Conservation (phyloP, 1,284 basidiomycete species). For the Trichosporon sp. region DNA sequence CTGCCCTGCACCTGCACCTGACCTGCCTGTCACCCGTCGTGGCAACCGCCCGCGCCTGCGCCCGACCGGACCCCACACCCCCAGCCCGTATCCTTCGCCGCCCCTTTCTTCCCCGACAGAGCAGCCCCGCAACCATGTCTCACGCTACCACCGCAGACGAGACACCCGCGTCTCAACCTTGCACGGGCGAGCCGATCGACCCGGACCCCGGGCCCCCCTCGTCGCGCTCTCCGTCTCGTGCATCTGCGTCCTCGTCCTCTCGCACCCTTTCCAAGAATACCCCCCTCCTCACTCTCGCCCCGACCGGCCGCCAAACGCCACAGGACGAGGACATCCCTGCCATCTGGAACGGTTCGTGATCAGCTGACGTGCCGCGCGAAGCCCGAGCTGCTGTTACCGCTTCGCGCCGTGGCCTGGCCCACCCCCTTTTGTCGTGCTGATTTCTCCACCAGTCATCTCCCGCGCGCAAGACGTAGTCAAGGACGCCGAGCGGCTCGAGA, state of each 20-base stretch:
- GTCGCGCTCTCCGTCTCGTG: not conserved
- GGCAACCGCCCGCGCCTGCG: too few species aligned
- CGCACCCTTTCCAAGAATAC: slow-evolving; percentile 16
- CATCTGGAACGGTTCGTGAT: slow-evolving; percentile 22
- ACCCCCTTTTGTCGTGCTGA: not conserved
- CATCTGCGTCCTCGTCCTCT: not conserved
- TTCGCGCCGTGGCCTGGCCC: not conserved
- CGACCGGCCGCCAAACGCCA: slow-evolving; percentile 5
- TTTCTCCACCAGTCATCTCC: slow-evolving; percentile 32
- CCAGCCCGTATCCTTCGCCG: not conserved
- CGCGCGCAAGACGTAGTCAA: slow-evolving; percentile 45
- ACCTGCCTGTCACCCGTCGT: not conserved
- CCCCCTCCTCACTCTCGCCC: slow-evolving; percentile 14
- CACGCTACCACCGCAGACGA: slow-evolving; percentile 2
- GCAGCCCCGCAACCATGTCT: not conserved
- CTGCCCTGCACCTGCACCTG: not conserved
- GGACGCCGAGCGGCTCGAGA: slow-evolving; percentile 44
- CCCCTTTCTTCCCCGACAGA: not conserved
- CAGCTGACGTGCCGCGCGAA: not conserved
- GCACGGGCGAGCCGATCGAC: not conserved
- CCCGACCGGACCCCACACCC: too few species aligned
- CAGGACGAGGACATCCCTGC: slow-evolving; percentile 18
- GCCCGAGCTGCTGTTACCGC: too few species aligned
- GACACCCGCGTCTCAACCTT: not conserved
- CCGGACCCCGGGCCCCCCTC: not conserved